Conservation (phyloP, 2,329 filamentous ascomycete genomes). For the Aspergillus melleus region DNA sequence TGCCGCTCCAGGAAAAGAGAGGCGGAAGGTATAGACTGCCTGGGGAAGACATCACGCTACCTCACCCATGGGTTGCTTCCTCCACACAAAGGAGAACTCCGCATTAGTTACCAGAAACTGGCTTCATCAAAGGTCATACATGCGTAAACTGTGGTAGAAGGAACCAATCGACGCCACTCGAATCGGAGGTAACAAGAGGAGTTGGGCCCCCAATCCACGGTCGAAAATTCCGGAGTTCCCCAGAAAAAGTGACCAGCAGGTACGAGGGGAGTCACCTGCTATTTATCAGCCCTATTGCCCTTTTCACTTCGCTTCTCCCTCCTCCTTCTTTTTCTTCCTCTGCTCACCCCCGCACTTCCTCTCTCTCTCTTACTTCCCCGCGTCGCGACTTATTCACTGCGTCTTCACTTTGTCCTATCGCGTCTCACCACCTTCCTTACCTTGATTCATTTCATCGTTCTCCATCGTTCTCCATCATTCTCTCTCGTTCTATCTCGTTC, state of each 20-base stretch:
- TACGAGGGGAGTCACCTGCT: slow-evolving; percentile 3
- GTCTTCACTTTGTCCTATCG: not conserved
- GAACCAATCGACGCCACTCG: not conserved
- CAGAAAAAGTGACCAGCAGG: not conserved
- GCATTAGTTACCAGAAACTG: not conserved
- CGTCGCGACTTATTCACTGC: not conserved
- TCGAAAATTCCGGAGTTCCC: not conserved
- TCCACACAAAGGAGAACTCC: not conserved
- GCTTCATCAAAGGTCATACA: not conserved
- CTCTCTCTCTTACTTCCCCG: not conserved
- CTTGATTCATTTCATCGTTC: not conserved
- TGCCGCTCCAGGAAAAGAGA: not conserved
- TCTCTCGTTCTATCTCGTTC: not conserved
- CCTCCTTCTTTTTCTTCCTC: slow-evolving; percentile 5
- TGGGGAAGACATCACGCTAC: not conserved
- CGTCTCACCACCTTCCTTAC: not conserved
- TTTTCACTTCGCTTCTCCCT: slow-evolving; percentile 1
- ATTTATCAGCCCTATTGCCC: slow-evolving; percentile 4
- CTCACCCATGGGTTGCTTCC: not conserved
- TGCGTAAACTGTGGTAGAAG: not conserved
- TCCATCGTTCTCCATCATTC: not conserved
- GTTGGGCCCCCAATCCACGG: not conserved
- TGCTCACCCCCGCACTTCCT: slow-evolving; percentile 5
- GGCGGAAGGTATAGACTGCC: not conserved
- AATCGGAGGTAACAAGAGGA: not conserved